A percentile compares a stretch with the other conserved stretches of the same genome.
Evolutionary conservation across 192 early-diverging fungal species (phyloP).

Genomic region (Cladochytrium replicatum): DNA sequence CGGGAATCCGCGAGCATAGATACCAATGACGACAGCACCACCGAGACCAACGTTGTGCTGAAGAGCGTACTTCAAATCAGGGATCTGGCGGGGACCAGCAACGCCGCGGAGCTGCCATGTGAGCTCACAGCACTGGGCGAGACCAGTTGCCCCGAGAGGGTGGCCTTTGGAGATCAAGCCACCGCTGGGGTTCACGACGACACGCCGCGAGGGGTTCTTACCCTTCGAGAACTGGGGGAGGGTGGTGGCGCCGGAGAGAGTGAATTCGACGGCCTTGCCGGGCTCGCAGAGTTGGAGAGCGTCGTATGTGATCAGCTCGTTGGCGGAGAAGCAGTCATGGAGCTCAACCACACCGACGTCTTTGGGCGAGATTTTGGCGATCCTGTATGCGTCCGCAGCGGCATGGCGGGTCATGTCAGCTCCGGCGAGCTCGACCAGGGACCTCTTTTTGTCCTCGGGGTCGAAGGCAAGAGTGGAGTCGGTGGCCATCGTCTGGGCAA

Average conservation of each 20-base stretch:
- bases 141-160: conserved; percentile 64
- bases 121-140: conserved; percentile 60
- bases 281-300: conserved; percentile 53
- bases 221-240: conserved; percentile 14
- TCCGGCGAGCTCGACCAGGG: conserved; percentile 22
- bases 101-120: conserved; percentile 35
- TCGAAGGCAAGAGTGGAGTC: conserved; percentile 45
- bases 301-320: conserved; percentile 67
- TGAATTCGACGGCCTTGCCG: conserved; percentile 50
- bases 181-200: conserved; percentile 61
- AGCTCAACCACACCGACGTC: conserved; percentile 63
- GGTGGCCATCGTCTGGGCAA: conserved; percentile 60
- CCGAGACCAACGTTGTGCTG: conserved; percentile 70
- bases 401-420: conserved; percentile 62
- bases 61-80: conserved; percentile 50
- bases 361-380: conserved; percentile 45
- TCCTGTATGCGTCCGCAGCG: conserved; percentile 37
- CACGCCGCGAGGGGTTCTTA: neutral
- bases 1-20: conserved; percentile 57
- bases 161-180: conserved; percentile 71
- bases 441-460: conserved; percentile 13
- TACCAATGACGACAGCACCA: conserved; percentile 58
- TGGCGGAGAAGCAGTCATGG: conserved; percentile 70
- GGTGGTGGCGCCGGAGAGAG: conserved; percentile 15
- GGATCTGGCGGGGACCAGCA: conserved; percentile 57